Evolutionary conservation across 208 protist genomes (phyloP).

Genomic region (Leishmania gerbilli): DNA sequence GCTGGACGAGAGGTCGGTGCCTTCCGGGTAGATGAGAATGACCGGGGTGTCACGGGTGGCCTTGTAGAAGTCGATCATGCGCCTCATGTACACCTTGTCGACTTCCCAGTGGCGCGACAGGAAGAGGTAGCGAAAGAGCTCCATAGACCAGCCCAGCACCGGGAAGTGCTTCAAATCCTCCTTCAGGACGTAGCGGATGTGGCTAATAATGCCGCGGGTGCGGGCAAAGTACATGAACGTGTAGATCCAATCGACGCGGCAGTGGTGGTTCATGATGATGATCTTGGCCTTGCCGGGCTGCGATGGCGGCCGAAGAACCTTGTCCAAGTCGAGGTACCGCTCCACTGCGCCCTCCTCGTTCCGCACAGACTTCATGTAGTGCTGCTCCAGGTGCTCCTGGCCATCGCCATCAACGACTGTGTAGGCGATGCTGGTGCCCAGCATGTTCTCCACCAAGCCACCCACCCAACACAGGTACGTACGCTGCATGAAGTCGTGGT

Average conservation of each 20-base stretch:
- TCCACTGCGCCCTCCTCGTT: constrained; percentile 11
- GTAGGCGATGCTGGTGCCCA: constrained; percentile 63
- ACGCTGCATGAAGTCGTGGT: constrained; percentile 38
- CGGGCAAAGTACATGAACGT: constrained; percentile 47
- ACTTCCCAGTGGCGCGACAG: constrained; percentile 73
- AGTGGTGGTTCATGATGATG: constrained; percentile 88
- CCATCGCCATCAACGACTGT: constrained; percentile 61
- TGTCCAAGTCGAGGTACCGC: constrained; percentile 22
- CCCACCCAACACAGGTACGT: constrained; percentile 52
- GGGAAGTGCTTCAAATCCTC: constrained; percentile 51
- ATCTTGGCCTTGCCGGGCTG: constrained; percentile 74
- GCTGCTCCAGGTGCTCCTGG: constrained; percentile 38
- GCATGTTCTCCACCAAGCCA: constrained; percentile 49
- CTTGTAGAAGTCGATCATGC: constrained; percentile 60
- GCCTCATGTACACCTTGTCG: constrained; percentile 65
- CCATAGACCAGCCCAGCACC: constrained; percentile 79
- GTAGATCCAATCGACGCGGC: constrained; percentile 79
- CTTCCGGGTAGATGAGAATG: constrained; percentile 86
- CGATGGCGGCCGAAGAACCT: constrained; percentile 41
- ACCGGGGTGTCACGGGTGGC: constrained; percentile 36
- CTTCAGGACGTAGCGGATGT: constrained; percentile 80
- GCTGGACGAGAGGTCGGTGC: constrained; percentile 78
- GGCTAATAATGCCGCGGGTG: constrained; percentile 17
- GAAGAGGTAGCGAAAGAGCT: constrained; percentile 85
- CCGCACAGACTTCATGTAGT: constrained; percentile 11